Percentiles rank a stretch among this genome's conserved stretches.
Conservation (phyloP, 345 rosid species). For the Pistacia vera region DNA sequence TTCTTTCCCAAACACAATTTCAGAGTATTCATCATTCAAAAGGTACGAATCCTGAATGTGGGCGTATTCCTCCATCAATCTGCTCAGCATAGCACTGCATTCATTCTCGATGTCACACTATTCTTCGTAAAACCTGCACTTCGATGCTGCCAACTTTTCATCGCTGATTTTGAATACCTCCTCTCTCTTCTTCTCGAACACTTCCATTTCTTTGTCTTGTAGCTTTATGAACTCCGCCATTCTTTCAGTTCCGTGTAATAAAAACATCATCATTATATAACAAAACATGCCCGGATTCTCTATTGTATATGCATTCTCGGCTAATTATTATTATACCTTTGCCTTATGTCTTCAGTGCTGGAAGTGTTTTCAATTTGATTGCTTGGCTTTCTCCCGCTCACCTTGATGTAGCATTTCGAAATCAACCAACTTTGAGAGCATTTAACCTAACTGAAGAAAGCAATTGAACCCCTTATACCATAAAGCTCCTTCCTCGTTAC, state of each 20-base stretch:
- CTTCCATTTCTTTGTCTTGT: slow-evolving; percentile 68
- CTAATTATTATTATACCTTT: slow-evolving; percentile 40
- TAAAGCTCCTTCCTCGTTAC: background rate
- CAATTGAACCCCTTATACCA: background rate
- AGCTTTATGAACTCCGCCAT: slow-evolving; percentile 46
- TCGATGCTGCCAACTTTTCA: slow-evolving; percentile 54
- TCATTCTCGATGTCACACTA: slow-evolving; percentile 57
- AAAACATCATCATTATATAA: background rate
- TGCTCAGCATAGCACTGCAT: slow-evolving; percentile 36
- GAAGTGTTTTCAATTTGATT: slow-evolving; percentile 38
- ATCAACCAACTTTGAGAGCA: slow-evolving; percentile 16
- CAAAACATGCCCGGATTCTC: background rate
- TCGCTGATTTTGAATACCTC: slow-evolving; percentile 52
- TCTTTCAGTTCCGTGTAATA: slow-evolving; percentile 49
- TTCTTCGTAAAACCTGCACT: slow-evolving; percentile 60
- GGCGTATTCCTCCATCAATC: slow-evolving; percentile 59
- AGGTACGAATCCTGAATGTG: background rate
- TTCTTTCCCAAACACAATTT: no score
- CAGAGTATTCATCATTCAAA: no score
- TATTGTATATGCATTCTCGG: no score
- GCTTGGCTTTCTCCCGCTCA: slow-evolving; percentile 65
- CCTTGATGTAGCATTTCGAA: slow-evolving; percentile 85
- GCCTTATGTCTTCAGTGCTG: slow-evolving; percentile 41
- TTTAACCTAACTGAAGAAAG: slow-evolving; percentile 2
- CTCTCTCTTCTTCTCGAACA: slow-evolving; percentile 72